Conservation (phyloP, 2,329 filamentous ascomycete genomes). For the Ophiognomonia clavigignenti-juglandacearum region DNA sequence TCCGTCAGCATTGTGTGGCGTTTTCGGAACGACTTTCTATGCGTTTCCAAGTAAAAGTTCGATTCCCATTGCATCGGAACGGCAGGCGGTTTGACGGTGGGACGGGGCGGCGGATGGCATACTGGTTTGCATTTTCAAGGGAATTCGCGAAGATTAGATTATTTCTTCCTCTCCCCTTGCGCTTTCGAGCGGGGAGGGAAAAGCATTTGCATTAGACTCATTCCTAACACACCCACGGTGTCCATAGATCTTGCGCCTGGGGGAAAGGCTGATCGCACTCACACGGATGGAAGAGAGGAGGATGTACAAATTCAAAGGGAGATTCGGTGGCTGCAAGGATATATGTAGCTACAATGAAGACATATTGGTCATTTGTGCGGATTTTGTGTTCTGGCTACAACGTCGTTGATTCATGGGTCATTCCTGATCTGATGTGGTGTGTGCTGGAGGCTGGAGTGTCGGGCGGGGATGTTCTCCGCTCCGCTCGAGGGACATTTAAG, state of each 20-base stretch:
- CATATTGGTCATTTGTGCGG: no score
- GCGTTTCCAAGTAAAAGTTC: conserved; percentile 22
- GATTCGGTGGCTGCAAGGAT: no score
- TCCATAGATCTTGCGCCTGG: conserved; percentile 19
- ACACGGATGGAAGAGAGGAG: conserved; percentile 9
- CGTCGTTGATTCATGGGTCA: no score
- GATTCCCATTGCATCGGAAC: conserved; percentile 32
- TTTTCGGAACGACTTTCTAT: conserved; percentile 19
- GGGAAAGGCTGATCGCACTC: conserved; percentile 6
- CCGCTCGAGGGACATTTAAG: no score
- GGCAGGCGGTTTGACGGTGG: conserved; percentile 24
- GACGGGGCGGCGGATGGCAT: conserved; percentile 21
- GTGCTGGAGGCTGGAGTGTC: no score
- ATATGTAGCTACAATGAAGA: no score
- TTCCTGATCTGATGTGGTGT: no score
- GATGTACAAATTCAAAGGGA: conserved; percentile 11
- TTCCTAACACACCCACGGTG: conserved; percentile 17
- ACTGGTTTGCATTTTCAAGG: conserved; percentile 31
- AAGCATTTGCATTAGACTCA: conserved; percentile 29
- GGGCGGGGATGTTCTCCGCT: no score
- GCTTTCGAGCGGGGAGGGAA: conserved; percentile 11
- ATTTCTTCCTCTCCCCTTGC: conserved; percentile 5
- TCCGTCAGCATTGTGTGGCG: conserved; percentile 17
- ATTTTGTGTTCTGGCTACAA: no score
- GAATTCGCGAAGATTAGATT: conserved; percentile 29